Conservation (phyloP, 2,329 filamentous ascomycete genomes). For the Beauveria sp. region DNA sequence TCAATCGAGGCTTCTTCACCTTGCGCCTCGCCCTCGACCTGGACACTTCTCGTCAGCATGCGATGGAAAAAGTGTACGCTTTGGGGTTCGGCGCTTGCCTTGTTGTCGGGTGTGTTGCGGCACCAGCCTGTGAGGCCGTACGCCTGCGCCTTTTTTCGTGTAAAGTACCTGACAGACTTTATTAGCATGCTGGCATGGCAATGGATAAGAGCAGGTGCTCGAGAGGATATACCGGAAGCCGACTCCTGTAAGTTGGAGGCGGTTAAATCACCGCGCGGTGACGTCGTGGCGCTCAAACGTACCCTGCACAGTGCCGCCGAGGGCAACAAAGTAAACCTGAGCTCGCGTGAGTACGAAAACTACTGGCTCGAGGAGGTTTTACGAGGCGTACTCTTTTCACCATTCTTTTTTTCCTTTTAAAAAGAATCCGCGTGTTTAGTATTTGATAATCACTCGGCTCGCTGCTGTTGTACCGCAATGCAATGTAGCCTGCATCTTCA, state of each 20-base stretch:
- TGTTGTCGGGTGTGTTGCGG: constrained; percentile 48
- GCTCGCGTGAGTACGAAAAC: not conserved
- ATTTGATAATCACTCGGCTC: no score
- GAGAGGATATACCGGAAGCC: constrained; percentile 39
- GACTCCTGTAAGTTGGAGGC: constrained; percentile 37
- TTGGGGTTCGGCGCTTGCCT: constrained; percentile 28
- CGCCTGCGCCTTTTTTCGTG: constrained; percentile 42
- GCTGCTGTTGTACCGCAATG: no score
- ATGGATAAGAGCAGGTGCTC: not conserved
- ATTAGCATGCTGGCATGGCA: not conserved
- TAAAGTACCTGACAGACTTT: constrained; percentile 40
- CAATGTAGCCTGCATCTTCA: no score
- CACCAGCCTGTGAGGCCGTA: constrained; percentile 54
- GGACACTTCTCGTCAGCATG: not conserved
- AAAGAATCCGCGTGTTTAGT: no score
- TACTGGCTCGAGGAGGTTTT: no score
- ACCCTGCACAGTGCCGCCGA: constrained; percentile 63
- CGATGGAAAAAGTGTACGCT: constrained; percentile 9
- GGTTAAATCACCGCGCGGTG: constrained; percentile 17
- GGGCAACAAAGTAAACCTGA: constrained; percentile 56
- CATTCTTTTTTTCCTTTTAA: constrained; percentile 16
- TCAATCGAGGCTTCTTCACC: constrained; percentile 58
- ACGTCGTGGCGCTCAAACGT: constrained; percentile 16
- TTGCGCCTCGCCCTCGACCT: constrained; percentile 90
- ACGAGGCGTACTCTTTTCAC: constrained; percentile 25